Percentiles rank a stretch among this genome's conserved stretches.
Conservation (phyloP, 2,329 filamentous ascomycete genomes). For the Cladosporium halotolerans region DNA sequence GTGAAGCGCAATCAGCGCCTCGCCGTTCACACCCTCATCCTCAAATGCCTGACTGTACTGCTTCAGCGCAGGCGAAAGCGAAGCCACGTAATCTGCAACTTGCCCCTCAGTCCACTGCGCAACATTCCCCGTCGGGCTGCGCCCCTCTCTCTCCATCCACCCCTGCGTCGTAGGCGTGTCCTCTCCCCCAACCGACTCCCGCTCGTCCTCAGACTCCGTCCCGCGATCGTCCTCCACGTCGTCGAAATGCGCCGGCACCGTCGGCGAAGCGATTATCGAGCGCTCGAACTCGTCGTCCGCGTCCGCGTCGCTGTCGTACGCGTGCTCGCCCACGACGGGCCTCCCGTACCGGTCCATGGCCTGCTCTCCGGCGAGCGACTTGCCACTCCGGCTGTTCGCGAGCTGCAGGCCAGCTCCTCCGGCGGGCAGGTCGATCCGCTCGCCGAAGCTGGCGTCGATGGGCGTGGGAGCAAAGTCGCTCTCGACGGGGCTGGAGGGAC, state of each 20-base stretch:
- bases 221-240: slow-evolving; percentile 54
- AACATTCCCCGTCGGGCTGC: slow-evolving; percentile 66
- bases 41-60: slow-evolving; percentile 29
- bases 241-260: slow-evolving; percentile 60
- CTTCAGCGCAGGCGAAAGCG: slow-evolving; percentile 25
- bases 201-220: slow-evolving; percentile 41
- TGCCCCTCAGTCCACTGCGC: slow-evolving; percentile 79
- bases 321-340: slow-evolving; percentile 24
- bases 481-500: slow-evolving; percentile 20
- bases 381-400: slow-evolving; percentile 3
- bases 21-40: slow-evolving; percentile 94
- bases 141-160: slow-evolving; percentile 29
- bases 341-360: slow-evolving; percentile 29
- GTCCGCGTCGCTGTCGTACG: slow-evolving; percentile 71
- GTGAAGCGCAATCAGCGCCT: slow-evolving; percentile 78
- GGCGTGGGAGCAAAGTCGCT: slow-evolving; percentile 28
- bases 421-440: slow-evolving; percentile 17
- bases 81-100: slow-evolving; percentile 77
- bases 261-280: slow-evolving; percentile 60
- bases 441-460: slow-evolving; percentile 28
- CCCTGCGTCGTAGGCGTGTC: slow-evolving; percentile 67
- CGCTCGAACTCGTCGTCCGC: slow-evolving; percentile 80
- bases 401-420: slow-evolving; percentile 9
- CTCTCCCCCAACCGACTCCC: slow-evolving; percentile 41
- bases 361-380: background rate